Conservation (phyloP, 768 basidiomycete genomes). For the Postia placenta region DNA sequence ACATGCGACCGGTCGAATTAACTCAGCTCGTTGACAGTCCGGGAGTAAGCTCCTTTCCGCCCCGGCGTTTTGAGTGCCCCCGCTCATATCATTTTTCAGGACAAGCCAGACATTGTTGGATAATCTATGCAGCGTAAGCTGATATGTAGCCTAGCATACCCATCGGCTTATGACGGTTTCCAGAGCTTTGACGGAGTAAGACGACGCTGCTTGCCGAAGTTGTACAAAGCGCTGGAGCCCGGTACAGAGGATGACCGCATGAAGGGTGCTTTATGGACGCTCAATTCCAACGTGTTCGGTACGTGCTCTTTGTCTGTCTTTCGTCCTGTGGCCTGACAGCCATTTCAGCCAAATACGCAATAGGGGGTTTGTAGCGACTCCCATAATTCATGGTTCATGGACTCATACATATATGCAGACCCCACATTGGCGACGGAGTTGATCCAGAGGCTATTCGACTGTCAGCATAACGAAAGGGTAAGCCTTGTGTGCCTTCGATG, state of each 20-base stretch:
- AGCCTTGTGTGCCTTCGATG: no score
- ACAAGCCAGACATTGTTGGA: constrained; percentile 34
- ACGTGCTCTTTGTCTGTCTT: neutral
- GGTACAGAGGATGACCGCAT: constrained; percentile 84
- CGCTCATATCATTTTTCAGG: constrained; percentile 15
- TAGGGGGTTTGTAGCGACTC: constrained; percentile 31
- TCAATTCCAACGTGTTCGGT: constrained; percentile 63
- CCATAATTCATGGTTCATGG: no score
- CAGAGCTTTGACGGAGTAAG: constrained; percentile 70
- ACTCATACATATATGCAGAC: constrained; percentile 33
- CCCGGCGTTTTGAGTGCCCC: no score
- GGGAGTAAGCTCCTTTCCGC: constrained; percentile 19
- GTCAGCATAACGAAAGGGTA: constrained; percentile 84
- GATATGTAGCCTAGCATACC: neutral
- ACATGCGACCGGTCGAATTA: neutral
- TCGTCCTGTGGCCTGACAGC: no score
- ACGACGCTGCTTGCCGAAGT: constrained; percentile 50
- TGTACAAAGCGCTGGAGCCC: constrained; percentile 54
- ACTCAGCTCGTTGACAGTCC: constrained; percentile 14
- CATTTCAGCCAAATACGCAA: constrained; percentile 38
- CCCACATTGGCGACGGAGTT: constrained; percentile 57
- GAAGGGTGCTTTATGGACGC: constrained; percentile 84
- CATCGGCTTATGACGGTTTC: neutral
- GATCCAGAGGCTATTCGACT: constrained; percentile 55
- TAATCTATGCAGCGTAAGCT: constrained; percentile 39